Conservation (phyloP, 1,139 yeast genomes). For the Yamadazyma blattariae region DNA sequence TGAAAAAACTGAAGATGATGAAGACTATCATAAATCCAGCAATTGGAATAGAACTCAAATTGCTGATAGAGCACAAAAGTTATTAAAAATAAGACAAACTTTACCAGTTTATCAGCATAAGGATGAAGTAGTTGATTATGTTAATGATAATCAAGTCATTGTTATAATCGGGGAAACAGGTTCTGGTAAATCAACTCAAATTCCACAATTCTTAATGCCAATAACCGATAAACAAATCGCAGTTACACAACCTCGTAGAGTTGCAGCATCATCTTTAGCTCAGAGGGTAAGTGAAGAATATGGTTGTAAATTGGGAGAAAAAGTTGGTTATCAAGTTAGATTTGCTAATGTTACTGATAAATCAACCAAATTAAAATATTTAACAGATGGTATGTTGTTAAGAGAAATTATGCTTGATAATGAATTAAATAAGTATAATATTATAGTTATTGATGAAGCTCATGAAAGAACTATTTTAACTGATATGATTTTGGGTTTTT, state of each 20-base stretch:
- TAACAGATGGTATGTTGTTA: conserved; percentile 96
- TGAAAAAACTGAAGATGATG: conserved; percentile 23
- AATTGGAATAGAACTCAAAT: conserved; percentile 19
- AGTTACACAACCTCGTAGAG: conserved; percentile 96
- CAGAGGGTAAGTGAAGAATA: conserved; percentile 88
- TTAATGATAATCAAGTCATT: conserved; percentile 61
- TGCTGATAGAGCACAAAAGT: conserved; percentile 39
- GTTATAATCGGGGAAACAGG: conserved; percentile 96
- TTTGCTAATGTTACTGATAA: conserved; percentile 47
- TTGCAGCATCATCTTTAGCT: conserved; percentile 94
- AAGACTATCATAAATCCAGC: conserved; percentile 14
- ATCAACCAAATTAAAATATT: conserved; percentile 69
- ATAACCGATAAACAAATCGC: conserved; percentile 60
- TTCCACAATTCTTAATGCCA: conserved; percentile 82
- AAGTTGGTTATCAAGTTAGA: conserved; percentile 94
- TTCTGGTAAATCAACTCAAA: conserved; percentile 96
- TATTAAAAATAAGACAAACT: conserved; percentile 51
- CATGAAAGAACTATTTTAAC: conserved; percentile 95
- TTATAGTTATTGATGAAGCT: conserved; percentile 92
- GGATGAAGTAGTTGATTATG: conserved; percentile 55
- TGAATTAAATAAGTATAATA: conserved; percentile 59
- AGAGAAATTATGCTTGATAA: conserved; percentile 85
- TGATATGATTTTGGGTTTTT: conserved; percentile 83
- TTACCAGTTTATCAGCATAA: conserved; percentile 79
- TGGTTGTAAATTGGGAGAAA: conserved; percentile 72